These are phyloP conservation scores for Monosporascus cannonballus DNA, from an alignment of 2,329 filamentous ascomycete species.

Conservation along the genomic window DNA sequence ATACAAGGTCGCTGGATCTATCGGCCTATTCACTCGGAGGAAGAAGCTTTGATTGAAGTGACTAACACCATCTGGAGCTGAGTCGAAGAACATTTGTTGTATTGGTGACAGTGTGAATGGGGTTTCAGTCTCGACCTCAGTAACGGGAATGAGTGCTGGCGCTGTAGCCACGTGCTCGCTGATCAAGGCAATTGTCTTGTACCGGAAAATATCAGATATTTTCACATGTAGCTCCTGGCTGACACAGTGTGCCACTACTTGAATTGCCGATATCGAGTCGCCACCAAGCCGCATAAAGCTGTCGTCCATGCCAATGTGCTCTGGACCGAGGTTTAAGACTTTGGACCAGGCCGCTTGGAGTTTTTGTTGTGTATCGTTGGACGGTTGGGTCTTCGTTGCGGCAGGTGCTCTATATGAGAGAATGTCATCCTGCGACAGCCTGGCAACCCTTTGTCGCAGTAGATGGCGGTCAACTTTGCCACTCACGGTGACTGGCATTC, in stretches of 20 bases:
- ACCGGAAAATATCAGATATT: slow-evolving; percentile 2
- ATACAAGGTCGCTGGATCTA: background rate
- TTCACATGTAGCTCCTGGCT: background rate
- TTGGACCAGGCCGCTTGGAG: slow-evolving; percentile 2
- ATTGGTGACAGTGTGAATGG: slow-evolving; percentile 1
- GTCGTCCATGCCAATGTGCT: background rate
- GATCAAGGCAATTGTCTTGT: slow-evolving; percentile 1
- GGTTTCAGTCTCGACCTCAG: background rate
- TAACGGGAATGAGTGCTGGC: background rate
- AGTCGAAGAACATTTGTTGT: slow-evolving; percentile 1
- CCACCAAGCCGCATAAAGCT: slow-evolving; percentile 4
- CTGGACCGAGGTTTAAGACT: slow-evolving; percentile 2
- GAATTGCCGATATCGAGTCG: slow-evolving; percentile 8
- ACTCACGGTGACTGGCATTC: background rate
- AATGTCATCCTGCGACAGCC: background rate
- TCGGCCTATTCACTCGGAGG: background rate
- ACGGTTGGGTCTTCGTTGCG: no score
- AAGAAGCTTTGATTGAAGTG: slow-evolving; percentile 1
- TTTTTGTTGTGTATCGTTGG: background rate
- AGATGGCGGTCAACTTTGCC: background rate
- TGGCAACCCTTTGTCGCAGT: background rate
- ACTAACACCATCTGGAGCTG: background rate
- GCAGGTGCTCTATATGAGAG: no score
- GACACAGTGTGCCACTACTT: slow-evolving; percentile 3
- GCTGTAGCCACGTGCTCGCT: background rate